phyloP scores from a whole-genome alignment of 352 stramenopile species.

The Pythium angustatum region DNA sequence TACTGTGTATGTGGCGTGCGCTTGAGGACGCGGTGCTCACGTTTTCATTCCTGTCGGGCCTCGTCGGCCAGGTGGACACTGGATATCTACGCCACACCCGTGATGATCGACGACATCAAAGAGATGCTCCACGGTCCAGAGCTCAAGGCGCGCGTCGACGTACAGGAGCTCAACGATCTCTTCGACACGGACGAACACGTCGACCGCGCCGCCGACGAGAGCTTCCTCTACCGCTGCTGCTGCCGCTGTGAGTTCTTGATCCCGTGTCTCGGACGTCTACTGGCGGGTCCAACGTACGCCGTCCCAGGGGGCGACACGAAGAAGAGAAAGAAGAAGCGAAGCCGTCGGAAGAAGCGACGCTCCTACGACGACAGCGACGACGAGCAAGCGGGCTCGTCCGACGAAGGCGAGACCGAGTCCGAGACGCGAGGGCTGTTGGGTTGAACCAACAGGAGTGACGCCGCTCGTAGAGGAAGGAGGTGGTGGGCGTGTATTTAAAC shows the following conservation, averaged over 20 bases:
- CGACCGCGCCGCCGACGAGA: conserved; percentile 37
- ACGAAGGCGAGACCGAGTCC: conserved; percentile 32
- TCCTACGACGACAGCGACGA: conserved; percentile 47
- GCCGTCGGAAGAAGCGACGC: conserved; percentile 27
- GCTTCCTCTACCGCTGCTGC: conserved; percentile 62
- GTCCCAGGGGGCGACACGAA: conserved; percentile 39
- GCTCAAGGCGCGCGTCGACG: conserved; percentile 63
- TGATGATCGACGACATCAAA: conserved; percentile 74
- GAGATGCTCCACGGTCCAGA: conserved; percentile 71
- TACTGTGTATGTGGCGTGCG: too few species aligned
- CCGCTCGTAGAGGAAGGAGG: not conserved
- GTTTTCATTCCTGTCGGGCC: not conserved
- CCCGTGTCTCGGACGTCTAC: conserved; percentile 60
- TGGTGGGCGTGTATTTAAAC: conserved; percentile 24
- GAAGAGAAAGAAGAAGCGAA: conserved; percentile 25
- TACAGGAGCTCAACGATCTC: conserved; percentile 61
- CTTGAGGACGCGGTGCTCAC: too few species aligned
- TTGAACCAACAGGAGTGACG: conserved; percentile 36
- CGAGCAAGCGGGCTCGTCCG: conserved; percentile 23
- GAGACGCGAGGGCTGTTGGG: conserved; percentile 58
- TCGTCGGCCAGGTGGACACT: conserved; percentile 49
- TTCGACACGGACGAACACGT: conserved; percentile 42
- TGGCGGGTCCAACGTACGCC: conserved; percentile 74
- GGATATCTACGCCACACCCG: conserved; percentile 76
- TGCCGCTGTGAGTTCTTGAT: conserved; percentile 79